These are phyloP conservation scores for Cinchona pubescens DNA, from an alignment of 257 asterid genomes.

Conservation along the genomic window DNA sequence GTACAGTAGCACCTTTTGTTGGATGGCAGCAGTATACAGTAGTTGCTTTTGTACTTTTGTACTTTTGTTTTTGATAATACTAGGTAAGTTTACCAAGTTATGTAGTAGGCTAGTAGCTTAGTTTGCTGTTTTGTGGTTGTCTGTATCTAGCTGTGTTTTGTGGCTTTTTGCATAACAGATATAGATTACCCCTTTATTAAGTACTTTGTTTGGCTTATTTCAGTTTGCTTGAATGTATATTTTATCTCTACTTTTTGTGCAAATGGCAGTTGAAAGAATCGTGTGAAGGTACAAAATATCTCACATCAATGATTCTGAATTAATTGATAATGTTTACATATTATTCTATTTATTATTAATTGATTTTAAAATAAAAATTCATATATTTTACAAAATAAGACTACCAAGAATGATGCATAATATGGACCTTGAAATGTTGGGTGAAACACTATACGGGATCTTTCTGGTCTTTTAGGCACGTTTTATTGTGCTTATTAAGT, in stretches of 20 bases:
- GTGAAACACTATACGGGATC: no score
- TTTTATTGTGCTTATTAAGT: no score
- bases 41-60: background rate
- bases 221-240: background rate
- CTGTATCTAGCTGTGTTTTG: background rate
- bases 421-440: no score
- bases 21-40: background rate
- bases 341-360: no score
- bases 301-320: no score
- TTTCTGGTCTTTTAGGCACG: no score
- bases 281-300: no score
- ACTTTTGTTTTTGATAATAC: background rate
- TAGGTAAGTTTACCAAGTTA: no score
- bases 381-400: no score
- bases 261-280: background rate
- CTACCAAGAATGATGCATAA: no score
- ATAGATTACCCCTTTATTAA: background rate
- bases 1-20: background rate
- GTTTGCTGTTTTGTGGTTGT: background rate
- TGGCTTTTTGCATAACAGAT: background rate
- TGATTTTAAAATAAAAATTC: no score
- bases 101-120: background rate
- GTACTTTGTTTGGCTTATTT: background rate
- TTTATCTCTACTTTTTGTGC: background rate
- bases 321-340: no score